Evolutionary conservation across 2,329 filamentous ascomycete species (phyloP).

Genomic region (Microcyclospora pomicola): DNA sequence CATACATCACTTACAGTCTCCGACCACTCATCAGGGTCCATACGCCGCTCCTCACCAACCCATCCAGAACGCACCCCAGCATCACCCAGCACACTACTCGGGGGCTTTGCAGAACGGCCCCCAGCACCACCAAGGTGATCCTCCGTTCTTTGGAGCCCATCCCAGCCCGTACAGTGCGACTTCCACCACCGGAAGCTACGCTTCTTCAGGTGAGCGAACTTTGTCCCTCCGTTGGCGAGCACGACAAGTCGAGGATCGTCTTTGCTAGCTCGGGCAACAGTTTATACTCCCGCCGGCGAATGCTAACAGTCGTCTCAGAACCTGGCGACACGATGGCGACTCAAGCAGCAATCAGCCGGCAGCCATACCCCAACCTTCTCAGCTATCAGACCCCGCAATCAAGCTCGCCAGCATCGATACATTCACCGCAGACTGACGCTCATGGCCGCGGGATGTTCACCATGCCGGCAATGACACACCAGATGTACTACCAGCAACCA

Average conservation of each 20-base stretch:
- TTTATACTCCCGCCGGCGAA: constrained; percentile 6
- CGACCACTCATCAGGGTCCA: constrained; percentile 38
- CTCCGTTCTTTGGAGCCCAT: constrained; percentile 63
- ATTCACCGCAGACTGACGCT: constrained; percentile 83
- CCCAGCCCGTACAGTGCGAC: constrained; percentile 72
- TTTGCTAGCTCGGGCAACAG: neutral
- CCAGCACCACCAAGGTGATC: constrained; percentile 51
- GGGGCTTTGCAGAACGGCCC: constrained; percentile 48
- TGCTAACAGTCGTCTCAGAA: constrained; percentile 51
- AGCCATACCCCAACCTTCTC: constrained; percentile 63
- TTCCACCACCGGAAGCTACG: constrained; percentile 69
- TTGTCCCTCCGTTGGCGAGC: neutral
- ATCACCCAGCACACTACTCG: constrained; percentile 50
- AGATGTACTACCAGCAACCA: constrained; percentile 59
- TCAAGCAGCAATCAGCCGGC: constrained; percentile 48
- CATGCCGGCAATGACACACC: constrained; percentile 69
- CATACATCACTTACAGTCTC: constrained; percentile 41
- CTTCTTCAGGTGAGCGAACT: constrained; percentile 62
- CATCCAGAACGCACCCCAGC: constrained; percentile 38
- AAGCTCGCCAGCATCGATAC: constrained; percentile 84
- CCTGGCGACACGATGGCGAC: constrained; percentile 57
- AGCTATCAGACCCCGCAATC: constrained; percentile 85
- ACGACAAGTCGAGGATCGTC: neutral
- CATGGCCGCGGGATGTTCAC: constrained; percentile 72
- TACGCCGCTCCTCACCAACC: constrained; percentile 57